A percentile compares a stretch with the other conserved stretches of the same genome.
Evolutionary conservation across 1,139 yeast species (phyloP).

Genomic region (Yamadazyma buinensis): DNA sequence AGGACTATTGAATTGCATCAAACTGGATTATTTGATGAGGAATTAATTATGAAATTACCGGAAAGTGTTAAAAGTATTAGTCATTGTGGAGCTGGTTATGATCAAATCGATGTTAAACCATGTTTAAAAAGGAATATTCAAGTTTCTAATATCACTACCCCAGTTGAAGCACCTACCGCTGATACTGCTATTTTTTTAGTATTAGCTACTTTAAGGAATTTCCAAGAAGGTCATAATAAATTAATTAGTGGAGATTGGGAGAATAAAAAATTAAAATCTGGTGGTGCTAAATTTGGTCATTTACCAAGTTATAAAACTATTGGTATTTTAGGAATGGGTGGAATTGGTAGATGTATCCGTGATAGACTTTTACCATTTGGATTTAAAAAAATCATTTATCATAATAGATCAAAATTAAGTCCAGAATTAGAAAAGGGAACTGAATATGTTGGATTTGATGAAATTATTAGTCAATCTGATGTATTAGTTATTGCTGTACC

Average conservation of each 20-base stretch:
- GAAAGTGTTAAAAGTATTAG: slow-evolving; percentile 57
- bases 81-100: slow-evolving; percentile 95
- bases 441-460: slow-evolving; percentile 55
- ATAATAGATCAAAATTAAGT: slow-evolving; percentile 53
- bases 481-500: slow-evolving; percentile 63
- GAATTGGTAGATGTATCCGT: slow-evolving; percentile 68
- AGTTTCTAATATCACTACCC: slow-evolving; percentile 66
- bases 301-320: slow-evolving; percentile 61
- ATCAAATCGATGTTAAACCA: slow-evolving; percentile 63
- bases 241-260: slow-evolving; percentile 61
- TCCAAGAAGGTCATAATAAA: slow-evolving; percentile 39
- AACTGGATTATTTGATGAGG: slow-evolving; percentile 78
- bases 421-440: slow-evolving; percentile 57
- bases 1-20: slow-evolving; percentile 44
- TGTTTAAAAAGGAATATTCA: slow-evolving; percentile 52
- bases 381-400: slow-evolving; percentile 53
- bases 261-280: slow-evolving; percentile 16
- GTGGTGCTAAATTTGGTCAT: slow-evolving; percentile 26
- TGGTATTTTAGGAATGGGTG: slow-evolving; percentile 75
- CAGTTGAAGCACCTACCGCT: slow-evolving; percentile 81
- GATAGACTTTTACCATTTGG: slow-evolving; percentile 64
- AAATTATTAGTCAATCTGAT: slow-evolving; percentile 51
- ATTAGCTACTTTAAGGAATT: slow-evolving; percentile 68
- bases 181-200: slow-evolving; percentile 69
- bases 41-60: slow-evolving; percentile 60